Percentiles rank a stretch among this genome's conserved stretches.
Conservation (phyloP, 768 basidiomycete genomes). For the Gyrodon lividus region DNA sequence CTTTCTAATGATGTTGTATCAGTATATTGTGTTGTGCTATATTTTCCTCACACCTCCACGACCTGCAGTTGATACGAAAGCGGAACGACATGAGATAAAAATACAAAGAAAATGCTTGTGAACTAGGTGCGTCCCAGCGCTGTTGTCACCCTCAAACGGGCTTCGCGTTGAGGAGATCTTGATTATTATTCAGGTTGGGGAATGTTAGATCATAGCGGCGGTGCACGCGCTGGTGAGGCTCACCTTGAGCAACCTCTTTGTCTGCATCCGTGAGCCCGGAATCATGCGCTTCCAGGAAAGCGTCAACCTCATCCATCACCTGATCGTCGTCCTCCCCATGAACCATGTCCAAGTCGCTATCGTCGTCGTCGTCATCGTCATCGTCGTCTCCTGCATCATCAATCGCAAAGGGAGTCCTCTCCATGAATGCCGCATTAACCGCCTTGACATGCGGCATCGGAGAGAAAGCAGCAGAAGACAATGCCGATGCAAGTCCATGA, state of each 20-base stretch:
- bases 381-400: slow-evolving; percentile 73
- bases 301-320: slow-evolving; percentile 94
- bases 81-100: slow-evolving; percentile 10
- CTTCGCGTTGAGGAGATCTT: slow-evolving; percentile 61
- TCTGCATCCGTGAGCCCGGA: slow-evolving; percentile 80
- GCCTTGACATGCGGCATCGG: slow-evolving; percentile 70
- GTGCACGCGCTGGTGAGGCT: slow-evolving; percentile 12
- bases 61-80: slow-evolving; percentile 8
- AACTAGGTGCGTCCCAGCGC: neutral
- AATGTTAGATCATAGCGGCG: neutral
- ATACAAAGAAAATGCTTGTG: slow-evolving; percentile 8
- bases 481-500: slow-evolving; percentile 23
- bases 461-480: slow-evolving; percentile 36
- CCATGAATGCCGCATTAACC: slow-evolving; percentile 82
- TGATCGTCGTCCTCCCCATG: slow-evolving; percentile 65
- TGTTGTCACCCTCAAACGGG: slow-evolving; percentile 37
- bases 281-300: slow-evolving; percentile 93
- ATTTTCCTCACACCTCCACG: slow-evolving; percentile 1
- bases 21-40: slow-evolving; percentile 6
- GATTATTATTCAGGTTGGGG: neutral
- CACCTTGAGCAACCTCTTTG: slow-evolving; percentile 74
- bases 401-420: slow-evolving; percentile 94
- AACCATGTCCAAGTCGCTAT: slow-evolving; percentile 53
- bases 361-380: slow-evolving; percentile 65
- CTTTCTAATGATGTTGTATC: slow-evolving; percentile 6